Percentiles rank a stretch among this genome's conserved stretches.
Evolutionary conservation across 2,329 filamentous ascomycete genomes (phyloP).

Genomic region (Atkinsonella hypoxylon): DNA sequence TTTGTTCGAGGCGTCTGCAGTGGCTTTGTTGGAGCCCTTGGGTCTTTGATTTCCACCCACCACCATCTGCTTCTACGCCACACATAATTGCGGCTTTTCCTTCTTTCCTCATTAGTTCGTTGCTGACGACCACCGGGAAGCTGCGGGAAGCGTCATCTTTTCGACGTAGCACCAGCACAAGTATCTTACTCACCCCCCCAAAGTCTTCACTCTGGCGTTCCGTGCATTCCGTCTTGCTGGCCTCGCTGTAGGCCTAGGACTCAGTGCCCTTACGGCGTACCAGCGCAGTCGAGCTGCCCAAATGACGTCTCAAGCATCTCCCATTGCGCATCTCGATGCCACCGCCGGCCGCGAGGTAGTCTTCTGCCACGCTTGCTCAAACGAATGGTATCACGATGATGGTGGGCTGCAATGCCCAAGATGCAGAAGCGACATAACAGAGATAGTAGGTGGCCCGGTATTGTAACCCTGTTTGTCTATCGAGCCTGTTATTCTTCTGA

Average conservation of each 20-base stretch:
- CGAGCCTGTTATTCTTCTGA: slow-evolving; percentile 11
- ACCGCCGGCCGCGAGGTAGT: slow-evolving; percentile 54
- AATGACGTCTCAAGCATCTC: slow-evolving; percentile 22
- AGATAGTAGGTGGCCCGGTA: slow-evolving; percentile 57
- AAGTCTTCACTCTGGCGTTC: slow-evolving; percentile 37
- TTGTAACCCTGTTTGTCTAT: background rate
- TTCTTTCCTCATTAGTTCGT: no score
- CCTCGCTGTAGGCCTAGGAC: slow-evolving; percentile 46
- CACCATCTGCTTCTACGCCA: background rate
- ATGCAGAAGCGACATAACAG: slow-evolving; percentile 69
- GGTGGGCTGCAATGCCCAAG: slow-evolving; percentile 58
- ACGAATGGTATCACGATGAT: slow-evolving; percentile 71
- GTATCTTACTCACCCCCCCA: background rate
- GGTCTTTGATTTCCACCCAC: background rate
- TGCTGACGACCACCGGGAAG: background rate
- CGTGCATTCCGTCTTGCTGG: slow-evolving; percentile 41
- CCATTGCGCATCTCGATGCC: slow-evolving; percentile 34
- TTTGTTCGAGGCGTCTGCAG: background rate
- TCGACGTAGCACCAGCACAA: background rate
- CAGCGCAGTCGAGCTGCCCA: slow-evolving; percentile 31
- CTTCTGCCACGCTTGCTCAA: slow-evolving; percentile 70
- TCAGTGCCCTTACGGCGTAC: slow-evolving; percentile 44
- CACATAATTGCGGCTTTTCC: background rate
- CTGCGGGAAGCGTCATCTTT: background rate
- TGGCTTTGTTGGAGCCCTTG: background rate